Conservation (phyloP, 352 stramenopile species). For the Phytopythium cucurbitacearum region DNA sequence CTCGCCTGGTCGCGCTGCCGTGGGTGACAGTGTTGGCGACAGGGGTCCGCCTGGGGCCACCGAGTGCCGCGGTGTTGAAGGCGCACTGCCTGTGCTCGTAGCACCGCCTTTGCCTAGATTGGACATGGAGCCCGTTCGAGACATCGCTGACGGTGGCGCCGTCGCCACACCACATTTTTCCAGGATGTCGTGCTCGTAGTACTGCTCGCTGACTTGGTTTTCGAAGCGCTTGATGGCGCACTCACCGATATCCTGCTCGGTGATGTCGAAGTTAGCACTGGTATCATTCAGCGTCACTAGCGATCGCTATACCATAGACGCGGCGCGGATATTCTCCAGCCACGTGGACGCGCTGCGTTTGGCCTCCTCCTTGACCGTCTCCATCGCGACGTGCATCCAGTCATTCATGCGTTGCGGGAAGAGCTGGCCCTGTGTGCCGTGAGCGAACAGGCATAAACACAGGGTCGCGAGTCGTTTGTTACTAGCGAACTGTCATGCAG, state of each 20-base stretch:
- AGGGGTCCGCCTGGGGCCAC: not conserved
- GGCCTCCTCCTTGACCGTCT: conserved; percentile 69
- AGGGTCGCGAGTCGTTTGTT: not conserved
- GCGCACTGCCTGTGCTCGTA: not conserved
- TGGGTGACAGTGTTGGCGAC: too few species aligned
- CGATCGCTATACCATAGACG: conserved; percentile 32
- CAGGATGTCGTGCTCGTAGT: conserved; percentile 72
- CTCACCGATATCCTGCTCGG: conserved; percentile 46
- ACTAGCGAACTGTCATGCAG: not conserved
- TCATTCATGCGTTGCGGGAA: conserved; percentile 77
- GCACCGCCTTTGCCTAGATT: too few species aligned
- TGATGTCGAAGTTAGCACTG: conserved; percentile 1
- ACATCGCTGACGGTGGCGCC: not conserved
- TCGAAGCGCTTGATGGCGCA: conserved; percentile 65
- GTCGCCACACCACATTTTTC: conserved; percentile 53
- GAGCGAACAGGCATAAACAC: not conserved
- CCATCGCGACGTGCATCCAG: conserved; percentile 71
- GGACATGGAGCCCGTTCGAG: not conserved
- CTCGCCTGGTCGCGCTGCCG: conserved; percentile 1
- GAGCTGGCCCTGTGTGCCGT: conserved; percentile 42
- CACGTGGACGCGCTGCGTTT: conserved; percentile 58
- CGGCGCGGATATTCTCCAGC: conserved; percentile 67
- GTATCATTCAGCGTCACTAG: not conserved
- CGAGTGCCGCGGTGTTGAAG: conserved; percentile 2
- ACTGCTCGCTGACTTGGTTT: conserved; percentile 72